Conservation (phyloP, 768 basidiomycete species). For the Mycena olivaceomarginata region DNA sequence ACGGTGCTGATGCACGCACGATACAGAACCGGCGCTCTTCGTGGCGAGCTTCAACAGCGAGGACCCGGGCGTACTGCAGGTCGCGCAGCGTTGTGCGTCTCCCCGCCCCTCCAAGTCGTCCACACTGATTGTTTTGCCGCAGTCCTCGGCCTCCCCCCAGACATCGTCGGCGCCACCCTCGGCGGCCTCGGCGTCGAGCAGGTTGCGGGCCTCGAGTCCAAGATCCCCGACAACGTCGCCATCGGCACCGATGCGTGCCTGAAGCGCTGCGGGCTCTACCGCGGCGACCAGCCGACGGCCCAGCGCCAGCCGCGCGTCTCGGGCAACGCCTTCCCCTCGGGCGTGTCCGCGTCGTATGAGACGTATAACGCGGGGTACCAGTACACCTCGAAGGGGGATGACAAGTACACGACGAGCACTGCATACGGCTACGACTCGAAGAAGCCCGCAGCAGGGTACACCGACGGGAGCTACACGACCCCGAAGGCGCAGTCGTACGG, state of each 20-base stretch:
- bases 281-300: conserved; percentile 30
- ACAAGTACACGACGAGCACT: neutral
- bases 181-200: conserved; percentile 43
- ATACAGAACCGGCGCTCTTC: conserved; percentile 40
- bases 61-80: conserved; percentile 40
- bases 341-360: neutral
- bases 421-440: neutral
- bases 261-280: conserved; percentile 43
- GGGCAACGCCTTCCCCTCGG: conserved; percentile 36
- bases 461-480: conserved; percentile 39
- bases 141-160: conserved; percentile 47
- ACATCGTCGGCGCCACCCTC: conserved; percentile 45
- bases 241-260: conserved; percentile 38
- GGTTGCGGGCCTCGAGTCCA: conserved; percentile 35
- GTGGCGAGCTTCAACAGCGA: conserved; percentile 44
- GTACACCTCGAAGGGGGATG: neutral
- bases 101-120: neutral
- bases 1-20: neutral
- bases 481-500: conserved; percentile 46
- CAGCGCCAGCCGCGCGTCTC: conserved; percentile 30
- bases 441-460: neutral
- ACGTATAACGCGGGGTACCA: neutral
- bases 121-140: neutral
- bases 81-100: conserved; percentile 45
- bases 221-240: conserved; percentile 44